Percentiles rank a stretch among this genome's conserved stretches.
Evolutionary conservation across 106 monocot genomes (phyloP).

Genomic region (Acorus calamus): DNA sequence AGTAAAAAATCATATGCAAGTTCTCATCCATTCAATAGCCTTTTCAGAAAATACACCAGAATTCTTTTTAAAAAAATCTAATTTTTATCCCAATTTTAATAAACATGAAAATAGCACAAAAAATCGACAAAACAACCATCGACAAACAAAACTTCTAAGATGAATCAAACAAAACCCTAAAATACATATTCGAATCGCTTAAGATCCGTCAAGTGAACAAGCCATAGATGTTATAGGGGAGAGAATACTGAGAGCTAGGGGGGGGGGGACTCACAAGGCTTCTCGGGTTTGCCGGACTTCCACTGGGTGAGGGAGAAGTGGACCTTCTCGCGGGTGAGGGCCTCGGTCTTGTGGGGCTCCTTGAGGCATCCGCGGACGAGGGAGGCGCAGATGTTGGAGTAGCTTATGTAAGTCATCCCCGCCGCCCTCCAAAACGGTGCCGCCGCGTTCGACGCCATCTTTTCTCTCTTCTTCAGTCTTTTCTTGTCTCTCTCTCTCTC

Average conservation of each 20-base stretch:
- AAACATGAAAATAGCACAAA: too few species aligned
- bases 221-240: too few species aligned
- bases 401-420: slow-evolving; percentile 94
- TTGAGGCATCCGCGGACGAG: slow-evolving; percentile 84
- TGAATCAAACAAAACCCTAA: too few species aligned
- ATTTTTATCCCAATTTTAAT: too few species aligned
- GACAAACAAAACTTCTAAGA: too few species aligned
- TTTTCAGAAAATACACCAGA: too few species aligned
- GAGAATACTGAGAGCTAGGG: neutral
- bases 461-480: neutral
- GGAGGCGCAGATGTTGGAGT: slow-evolving; percentile 92
- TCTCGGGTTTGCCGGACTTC: slow-evolving; percentile 72
- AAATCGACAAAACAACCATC: too few species aligned
- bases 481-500: neutral
- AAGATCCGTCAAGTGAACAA: too few species aligned
- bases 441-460: slow-evolving; percentile 44
- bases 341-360: slow-evolving; percentile 81
- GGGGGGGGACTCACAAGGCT: slow-evolving; percentile 43
- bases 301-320: slow-evolving; percentile 89
- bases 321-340: slow-evolving; percentile 81
- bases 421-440: slow-evolving; percentile 93
- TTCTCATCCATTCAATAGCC: too few species aligned
- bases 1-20: too few species aligned
- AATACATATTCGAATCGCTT: too few species aligned
- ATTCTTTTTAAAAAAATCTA: too few species aligned